Evolutionary conservation across 2,329 filamentous ascomycete genomes (phyloP), one percentile per base, ranked within the genome.

Genomic region (Alternaria triticimaculans): DNA sequence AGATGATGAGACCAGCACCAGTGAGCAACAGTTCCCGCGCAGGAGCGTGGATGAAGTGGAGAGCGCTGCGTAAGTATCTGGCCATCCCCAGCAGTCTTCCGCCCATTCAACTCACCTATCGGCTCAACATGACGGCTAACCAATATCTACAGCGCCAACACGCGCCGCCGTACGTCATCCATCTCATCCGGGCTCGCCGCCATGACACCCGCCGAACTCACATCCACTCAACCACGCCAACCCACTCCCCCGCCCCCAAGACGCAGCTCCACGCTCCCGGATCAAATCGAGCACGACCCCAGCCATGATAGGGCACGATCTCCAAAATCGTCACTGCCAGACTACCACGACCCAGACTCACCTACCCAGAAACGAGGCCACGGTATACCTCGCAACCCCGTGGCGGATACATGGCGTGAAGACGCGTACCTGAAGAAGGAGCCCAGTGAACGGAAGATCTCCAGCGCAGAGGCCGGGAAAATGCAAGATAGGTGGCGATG

Each of bases 391-490:
- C 60, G 63, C 28, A 65, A 65, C 26, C 60, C 60, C 1, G 53
- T 60, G 6, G 46, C 56, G 7, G 63, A 65, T 26, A 63, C 56
- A 7, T 65, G 63, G 60, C 51, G 46, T 25, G 60, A 60, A 4
- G 63, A 59, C 7, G 63, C 63, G 7, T 65, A 63, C 21, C 18
- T 48, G 23, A 62, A 55, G 49, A 43, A 23, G n/a, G 26, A 58
- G 3, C 11, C 46, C 5, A 51, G 23, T 9, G 30, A 43, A 6
- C 56, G 20, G 7, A 63, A 62, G 55, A 50, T 63, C 2, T 37
- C 49, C 0, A 15, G 20, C 15, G 8, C 43, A 12, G 56, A 63
- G 20, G 50, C 41, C 3, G 49, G 20, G 8, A 60, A 51, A n/a
- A 43, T 15, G 33, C 60, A 60, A 9, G 60, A 63, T 20, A 44